These are phyloP conservation scores for Babjeviella inositovora DNA, from an alignment of 805 yeast species.

Conservation along the genomic window DNA sequence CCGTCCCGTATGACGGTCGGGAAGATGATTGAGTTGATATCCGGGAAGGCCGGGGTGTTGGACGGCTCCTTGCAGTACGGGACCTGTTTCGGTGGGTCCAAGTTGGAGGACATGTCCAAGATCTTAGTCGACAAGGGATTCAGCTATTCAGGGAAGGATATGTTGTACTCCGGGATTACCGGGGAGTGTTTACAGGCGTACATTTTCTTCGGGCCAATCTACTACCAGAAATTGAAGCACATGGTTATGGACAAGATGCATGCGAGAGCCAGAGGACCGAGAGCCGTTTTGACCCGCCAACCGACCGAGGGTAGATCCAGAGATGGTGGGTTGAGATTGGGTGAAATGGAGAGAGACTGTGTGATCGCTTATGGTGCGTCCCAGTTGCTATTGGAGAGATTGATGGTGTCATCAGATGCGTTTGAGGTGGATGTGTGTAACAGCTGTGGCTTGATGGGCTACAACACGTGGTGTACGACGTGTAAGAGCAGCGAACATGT, in stretches of 20 bases:
- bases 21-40: conserved; percentile 89
- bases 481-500: conserved; percentile 81
- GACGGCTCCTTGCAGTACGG: conserved; percentile 89
- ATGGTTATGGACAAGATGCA: conserved; percentile 99
- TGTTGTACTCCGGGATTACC: conserved; percentile 93
- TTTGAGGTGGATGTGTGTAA: conserved; percentile 94
- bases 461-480: conserved; percentile 95
- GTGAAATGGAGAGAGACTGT: conserved; percentile 99
- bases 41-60: conserved; percentile 96
- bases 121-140: conserved; percentile 84
- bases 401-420: conserved; percentile 95
- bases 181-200: conserved; percentile 97
- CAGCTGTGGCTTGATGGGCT: conserved; percentile 92
- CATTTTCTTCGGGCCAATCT: conserved; percentile 96
- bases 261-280: conserved; percentile 98
- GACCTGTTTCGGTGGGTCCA: conserved; percentile 97
- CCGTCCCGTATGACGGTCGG: conserved; percentile 99
- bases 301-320: conserved; percentile 98
- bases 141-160: conserved; percentile 91
- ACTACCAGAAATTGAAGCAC: conserved; percentile 95
- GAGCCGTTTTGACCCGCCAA: conserved; percentile 95
- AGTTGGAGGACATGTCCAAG: conserved; percentile 86
- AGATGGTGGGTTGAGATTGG: conserved; percentile 97
- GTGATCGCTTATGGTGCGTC: conserved; percentile 99
- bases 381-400: conserved; percentile 79